phyloP scores from a whole-genome alignment of 2,329 filamentous ascomycete species.

The Gnomoniopsis sp. region DNA sequence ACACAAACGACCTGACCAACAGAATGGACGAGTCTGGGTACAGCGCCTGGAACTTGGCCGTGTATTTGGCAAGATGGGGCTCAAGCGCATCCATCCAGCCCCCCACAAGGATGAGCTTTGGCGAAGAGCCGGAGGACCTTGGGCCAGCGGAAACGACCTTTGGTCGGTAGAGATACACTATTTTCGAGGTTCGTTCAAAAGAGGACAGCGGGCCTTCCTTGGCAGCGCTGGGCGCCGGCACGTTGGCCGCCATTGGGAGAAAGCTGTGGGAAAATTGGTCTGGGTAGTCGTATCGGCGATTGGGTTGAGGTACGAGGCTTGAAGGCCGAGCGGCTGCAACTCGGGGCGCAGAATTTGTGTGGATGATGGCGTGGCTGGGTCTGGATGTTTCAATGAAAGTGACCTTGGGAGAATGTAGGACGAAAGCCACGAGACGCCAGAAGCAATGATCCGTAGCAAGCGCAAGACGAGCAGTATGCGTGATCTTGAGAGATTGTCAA shows the following conservation, averaged over 20 bases:
- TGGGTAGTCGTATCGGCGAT: background rate
- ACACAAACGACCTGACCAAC: constrained; percentile 39
- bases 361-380: background rate
- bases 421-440: too few relatives aligned
- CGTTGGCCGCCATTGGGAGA: constrained; percentile 9
- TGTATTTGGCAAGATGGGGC: constrained; percentile 49
- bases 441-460: too few relatives aligned
- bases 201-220: constrained; percentile 8
- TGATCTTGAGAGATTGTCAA: too few relatives aligned
- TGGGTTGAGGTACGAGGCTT: background rate
- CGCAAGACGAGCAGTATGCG: too few relatives aligned
- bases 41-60: constrained; percentile 38
- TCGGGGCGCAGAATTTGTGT: background rate
- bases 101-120: constrained; percentile 45
- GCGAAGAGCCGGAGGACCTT: constrained; percentile 23
- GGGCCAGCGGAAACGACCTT: background rate
- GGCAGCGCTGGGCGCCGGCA: constrained; percentile 5
- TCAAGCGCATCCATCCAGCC: constrained; percentile 52
- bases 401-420: too few relatives aligned
- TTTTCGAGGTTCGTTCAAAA: constrained; percentile 10
- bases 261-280: background rate
- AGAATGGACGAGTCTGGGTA: constrained; percentile 45
- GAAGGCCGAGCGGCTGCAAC: background rate
- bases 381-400: too few relatives aligned
- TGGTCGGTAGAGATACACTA: constrained; percentile 7